A percentile compares a stretch with the other conserved stretches of the same genome.
Conservation (phyloP, 192 early-diverging fungal species). For the Chytriomyces sp. region DNA sequence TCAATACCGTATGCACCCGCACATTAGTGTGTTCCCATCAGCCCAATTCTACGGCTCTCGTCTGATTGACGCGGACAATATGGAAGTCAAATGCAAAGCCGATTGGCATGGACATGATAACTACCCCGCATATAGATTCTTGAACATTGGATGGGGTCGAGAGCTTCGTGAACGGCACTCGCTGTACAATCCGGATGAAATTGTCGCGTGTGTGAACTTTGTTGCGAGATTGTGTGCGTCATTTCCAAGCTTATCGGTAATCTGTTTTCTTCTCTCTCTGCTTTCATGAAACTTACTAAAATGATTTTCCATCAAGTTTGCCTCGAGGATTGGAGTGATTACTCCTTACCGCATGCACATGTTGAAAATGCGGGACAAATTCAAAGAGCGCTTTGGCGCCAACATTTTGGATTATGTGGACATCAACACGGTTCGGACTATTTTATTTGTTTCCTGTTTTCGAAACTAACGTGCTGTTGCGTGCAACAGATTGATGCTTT, state of each 20-base stretch:
- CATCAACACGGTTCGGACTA: conserved; percentile 79
- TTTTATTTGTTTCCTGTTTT: conserved; percentile 31
- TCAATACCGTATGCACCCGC: conserved; percentile 97
- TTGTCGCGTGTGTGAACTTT: conserved; percentile 71
- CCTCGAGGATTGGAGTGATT: conserved; percentile 79
- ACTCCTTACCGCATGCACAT: conserved; percentile 93
- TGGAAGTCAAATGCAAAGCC: conserved; percentile 65
- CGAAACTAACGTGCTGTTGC: conserved; percentile 11
- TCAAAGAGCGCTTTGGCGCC: conserved; percentile 68
- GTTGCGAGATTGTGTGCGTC: conserved; percentile 67
- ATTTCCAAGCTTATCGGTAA: conserved; percentile 50
- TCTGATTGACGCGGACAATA: conserved; percentile 76
- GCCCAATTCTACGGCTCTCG: conserved; percentile 77
- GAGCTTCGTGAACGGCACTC: conserved; percentile 68
- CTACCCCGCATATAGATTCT: conserved; percentile 81
- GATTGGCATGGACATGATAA: conserved; percentile 71
- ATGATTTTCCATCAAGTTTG: conserved; percentile 59
- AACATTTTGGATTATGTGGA: conserved; percentile 75
- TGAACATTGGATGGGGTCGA: conserved; percentile 70
- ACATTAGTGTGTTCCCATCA: conserved; percentile 83
- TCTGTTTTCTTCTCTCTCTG: conserved; percentile 56
- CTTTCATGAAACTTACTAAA: too few relatives aligned
- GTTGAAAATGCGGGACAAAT: conserved; percentile 68
- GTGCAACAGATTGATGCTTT: conserved; percentile 77
- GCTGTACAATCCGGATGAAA: conserved; percentile 81